phyloP scores from a whole-genome alignment of 2,329 filamentous ascomycete genomes.

The Talaromyces atroroseus region DNA sequence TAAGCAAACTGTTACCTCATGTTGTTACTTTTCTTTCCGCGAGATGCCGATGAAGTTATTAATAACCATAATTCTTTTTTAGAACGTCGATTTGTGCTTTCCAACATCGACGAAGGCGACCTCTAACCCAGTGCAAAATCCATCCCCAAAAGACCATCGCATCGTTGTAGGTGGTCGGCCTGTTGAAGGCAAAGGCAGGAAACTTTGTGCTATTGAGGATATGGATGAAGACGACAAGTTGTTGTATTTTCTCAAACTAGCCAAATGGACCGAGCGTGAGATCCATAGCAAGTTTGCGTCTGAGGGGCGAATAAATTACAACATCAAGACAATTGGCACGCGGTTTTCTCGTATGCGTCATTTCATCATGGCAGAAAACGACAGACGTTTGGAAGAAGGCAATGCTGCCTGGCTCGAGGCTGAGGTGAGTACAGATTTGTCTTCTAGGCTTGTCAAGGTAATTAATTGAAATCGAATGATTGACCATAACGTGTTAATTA shows the following conservation, averaged over 20 bases:
- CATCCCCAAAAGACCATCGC: conserved; percentile 40
- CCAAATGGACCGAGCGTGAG: conserved; percentile 34
- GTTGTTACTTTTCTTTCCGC: neutral
- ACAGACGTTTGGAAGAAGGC: conserved; percentile 43
- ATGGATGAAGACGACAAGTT: conserved; percentile 46
- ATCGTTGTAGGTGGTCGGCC: conserved; percentile 38
- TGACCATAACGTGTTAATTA: conserved; percentile 30
- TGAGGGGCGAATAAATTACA: conserved; percentile 41
- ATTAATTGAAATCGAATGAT: conserved; percentile 20
- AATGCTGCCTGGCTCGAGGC: conserved; percentile 46
- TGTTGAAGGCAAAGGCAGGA: conserved; percentile 35
- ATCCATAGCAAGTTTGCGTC: conserved; percentile 39
- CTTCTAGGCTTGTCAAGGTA: conserved; percentile 31
- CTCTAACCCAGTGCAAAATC: neutral
- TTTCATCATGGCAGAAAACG: conserved; percentile 38
- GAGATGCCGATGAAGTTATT: neutral
- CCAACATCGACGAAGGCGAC: neutral
- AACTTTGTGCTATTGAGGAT: conserved; percentile 30
- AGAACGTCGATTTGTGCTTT: neutral
- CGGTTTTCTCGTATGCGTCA: conserved; percentile 44
- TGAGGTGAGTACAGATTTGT: conserved; percentile 33
- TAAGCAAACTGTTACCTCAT: neutral
- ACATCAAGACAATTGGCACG: conserved; percentile 44
- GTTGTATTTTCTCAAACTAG: conserved; percentile 25
- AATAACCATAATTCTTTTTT: neutral